phyloP scores from a whole-genome alignment of 768 basidiomycete species.

The Daedaleopsis nitida region DNA sequence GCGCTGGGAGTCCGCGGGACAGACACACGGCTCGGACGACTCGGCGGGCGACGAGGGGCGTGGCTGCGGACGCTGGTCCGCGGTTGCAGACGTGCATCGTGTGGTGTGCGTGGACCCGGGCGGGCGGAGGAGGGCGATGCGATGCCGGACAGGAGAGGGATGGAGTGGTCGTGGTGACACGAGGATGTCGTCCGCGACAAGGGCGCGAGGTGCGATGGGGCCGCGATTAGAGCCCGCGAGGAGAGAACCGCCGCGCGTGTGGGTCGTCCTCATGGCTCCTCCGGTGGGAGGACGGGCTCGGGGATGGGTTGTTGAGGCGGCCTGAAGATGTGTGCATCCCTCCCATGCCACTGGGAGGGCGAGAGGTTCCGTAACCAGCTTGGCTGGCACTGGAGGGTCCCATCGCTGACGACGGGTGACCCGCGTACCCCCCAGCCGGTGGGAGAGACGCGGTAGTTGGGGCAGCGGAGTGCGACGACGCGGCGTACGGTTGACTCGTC shows the following conservation, averaged over 20 bases:
- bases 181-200: conserved; percentile 12
- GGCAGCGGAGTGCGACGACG: conserved; percentile 21
- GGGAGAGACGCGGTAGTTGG: conserved; percentile 11
- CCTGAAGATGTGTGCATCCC: conserved; percentile 18
- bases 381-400: conserved; percentile 20
- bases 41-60: conserved; percentile 8
- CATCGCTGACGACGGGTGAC: conserved; percentile 10
- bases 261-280: conserved; percentile 27
- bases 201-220: conserved; percentile 17
- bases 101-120: neutral
- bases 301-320: conserved; percentile 23
- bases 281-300: conserved; percentile 27
- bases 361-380: conserved; percentile 21
- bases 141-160: neutral
- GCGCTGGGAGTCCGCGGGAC: neutral
- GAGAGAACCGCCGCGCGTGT: conserved; percentile 19
- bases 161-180: conserved; percentile 1
- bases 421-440: conserved; percentile 10
- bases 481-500: conserved; percentile 29
- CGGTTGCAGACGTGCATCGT: neutral
- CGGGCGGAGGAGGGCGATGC: conserved; percentile 2
- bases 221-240: conserved; percentile 20
- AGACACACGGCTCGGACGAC: neutral
- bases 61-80: neutral
- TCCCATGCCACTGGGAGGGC: conserved; percentile 17